Evolutionary conservation across 805 yeast genomes (phyloP), one percentile per base, ranked within the genome.

Genomic region (Kuraishia floccosa): DNA sequence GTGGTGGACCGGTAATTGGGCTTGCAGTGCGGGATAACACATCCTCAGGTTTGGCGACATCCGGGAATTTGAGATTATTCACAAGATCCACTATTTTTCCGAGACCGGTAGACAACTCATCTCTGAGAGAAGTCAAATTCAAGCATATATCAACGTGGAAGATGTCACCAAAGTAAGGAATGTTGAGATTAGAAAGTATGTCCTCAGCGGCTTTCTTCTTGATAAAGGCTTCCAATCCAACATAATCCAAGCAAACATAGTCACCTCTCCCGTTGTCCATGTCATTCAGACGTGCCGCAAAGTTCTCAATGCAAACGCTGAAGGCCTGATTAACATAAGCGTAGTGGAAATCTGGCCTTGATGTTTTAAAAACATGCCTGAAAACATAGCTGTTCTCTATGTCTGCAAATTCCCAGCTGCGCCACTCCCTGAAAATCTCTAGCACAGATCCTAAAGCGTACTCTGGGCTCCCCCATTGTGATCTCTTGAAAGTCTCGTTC

Each of bases 361-460:
- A 7, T 10, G 7, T 10, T 10, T 19, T 19, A 42, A 78, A 78
- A 3, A 72, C 63, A 38, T 56, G 58, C 20, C 52, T 50, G 42
- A 80, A 73, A 16, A 81, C 59, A 33, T 61, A 70, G 31, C 76
- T 66, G 24, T 67, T 57, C n/a, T 66, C 65, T 15, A 75, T 66
- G 42, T 72, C 71, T 20, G 74, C 63, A 27, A 81, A 77, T 43
- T 89, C 98, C 96, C 97, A 87, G 36, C 75, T 73, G 60, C 96
- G 71, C 96, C 97, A 91, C 10, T 65, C 60, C 0, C 76, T 60
- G 43, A 86, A 85, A 1, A 75, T 62, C 3, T 63, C 55, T 16
- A 72, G 50, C 2, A 83, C 81, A 11, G 64, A 64, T 6, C 59
- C 56, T 35, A 63, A 60, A 0, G 86, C 86, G 37, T 63, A 56